Evolutionary conservation across 2,329 filamentous ascomycete species (phyloP).

Genomic region (Paraphaeosphaeria minitans): DNA sequence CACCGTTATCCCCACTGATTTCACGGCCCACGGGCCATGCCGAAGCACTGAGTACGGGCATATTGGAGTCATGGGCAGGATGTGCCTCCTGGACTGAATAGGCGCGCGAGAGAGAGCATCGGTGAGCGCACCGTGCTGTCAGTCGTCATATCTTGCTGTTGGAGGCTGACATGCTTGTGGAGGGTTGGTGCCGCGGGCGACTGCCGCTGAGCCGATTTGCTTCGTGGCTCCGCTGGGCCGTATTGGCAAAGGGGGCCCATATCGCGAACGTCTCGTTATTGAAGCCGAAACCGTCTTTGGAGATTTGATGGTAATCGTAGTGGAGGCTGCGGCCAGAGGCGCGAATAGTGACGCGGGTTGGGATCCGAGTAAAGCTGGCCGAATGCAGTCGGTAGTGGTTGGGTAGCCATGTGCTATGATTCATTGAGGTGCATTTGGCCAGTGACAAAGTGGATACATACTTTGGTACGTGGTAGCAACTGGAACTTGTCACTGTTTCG

Average conservation of each 20-base stretch:
- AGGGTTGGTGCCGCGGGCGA: background rate
- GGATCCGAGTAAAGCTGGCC: constrained; percentile 9
- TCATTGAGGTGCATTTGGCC: background rate
- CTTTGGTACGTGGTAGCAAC: constrained; percentile 3
- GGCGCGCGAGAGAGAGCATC: constrained; percentile 5
- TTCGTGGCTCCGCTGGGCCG: constrained; percentile 16
- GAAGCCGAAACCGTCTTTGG: constrained; percentile 8
- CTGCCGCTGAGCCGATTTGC: constrained; percentile 10
- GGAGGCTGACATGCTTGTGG: background rate
- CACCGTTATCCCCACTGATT: constrained; percentile 4
- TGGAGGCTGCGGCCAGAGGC: background rate
- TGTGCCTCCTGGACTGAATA: background rate
- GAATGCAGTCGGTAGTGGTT: background rate
- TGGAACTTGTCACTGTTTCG: constrained; percentile 11
- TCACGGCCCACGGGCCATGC: background rate
- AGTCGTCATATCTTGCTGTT: constrained; percentile 2
- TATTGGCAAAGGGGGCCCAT: constrained; percentile 9
- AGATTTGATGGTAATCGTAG: constrained; percentile 1
- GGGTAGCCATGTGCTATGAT: constrained; percentile 5
- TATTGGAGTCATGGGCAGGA: background rate
- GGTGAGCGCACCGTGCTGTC: background rate
- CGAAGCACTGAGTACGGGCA: background rate
- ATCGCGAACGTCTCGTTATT: background rate
- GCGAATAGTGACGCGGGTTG: constrained; percentile 1
- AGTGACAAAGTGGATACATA: constrained; percentile 1